These are phyloP conservation scores for Chloranthus sessilifolius DNA, from an alignment of 164 flowering plant species.

Conservation along the genomic window DNA sequence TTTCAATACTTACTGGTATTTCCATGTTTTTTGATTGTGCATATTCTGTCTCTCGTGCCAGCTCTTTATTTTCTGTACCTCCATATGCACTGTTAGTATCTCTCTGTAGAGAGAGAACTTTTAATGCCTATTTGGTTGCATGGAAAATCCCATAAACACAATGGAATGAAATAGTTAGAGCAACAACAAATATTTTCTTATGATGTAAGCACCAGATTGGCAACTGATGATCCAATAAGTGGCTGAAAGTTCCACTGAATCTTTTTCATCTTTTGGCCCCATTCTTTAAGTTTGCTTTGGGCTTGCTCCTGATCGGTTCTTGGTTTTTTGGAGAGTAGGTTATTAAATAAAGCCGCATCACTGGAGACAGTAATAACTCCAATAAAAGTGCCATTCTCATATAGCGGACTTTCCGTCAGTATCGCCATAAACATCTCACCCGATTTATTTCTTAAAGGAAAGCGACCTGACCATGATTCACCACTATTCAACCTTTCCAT, in stretches of 20 bases:
- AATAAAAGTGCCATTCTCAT: constrained; percentile 64
- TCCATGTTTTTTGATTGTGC: constrained; percentile 20
- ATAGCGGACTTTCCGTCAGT: constrained; percentile 64
- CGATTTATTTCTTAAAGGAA: constrained; percentile 65
- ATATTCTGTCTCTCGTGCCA: constrained; percentile 16
- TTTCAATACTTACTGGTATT: constrained; percentile 34
- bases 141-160: neutral
- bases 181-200: constrained; percentile 4
- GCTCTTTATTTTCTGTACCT: constrained; percentile 15
- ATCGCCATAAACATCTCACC: constrained; percentile 76
- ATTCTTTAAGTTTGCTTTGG: constrained; percentile 21
- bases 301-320: constrained; percentile 28
- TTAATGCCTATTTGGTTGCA: constrained; percentile 48
- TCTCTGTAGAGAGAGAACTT: constrained; percentile 31
- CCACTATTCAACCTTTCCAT: constrained; percentile 40
- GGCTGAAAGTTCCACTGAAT: constrained; percentile 55
- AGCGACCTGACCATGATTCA: constrained; percentile 78
- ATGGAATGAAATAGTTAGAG: no score
- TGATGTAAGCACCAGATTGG: constrained; percentile 69
- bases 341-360: constrained; percentile 63
- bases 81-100: constrained; percentile 21
- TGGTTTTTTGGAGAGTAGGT: constrained; percentile 20
- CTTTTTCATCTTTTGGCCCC: constrained; percentile 38
- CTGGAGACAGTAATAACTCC: constrained; percentile 76
- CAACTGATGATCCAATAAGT: constrained; percentile 56